Evolutionary conservation across 2,329 filamentous ascomycete species (phyloP).

Genomic region (Chrysoporthe cubensis): DNA sequence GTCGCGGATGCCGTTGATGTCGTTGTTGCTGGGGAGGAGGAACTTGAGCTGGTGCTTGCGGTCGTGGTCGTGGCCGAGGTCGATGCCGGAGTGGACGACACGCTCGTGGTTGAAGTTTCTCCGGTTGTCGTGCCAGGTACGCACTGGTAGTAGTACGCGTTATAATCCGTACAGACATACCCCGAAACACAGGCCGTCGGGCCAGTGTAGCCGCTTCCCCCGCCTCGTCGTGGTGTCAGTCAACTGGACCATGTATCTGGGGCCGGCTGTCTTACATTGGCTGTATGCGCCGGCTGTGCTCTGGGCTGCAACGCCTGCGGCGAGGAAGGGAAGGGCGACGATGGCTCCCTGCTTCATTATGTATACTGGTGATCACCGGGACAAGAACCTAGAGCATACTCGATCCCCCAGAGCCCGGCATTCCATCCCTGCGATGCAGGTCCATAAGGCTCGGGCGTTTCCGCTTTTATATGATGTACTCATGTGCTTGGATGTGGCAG

Average conservation of each 20-base stretch:
- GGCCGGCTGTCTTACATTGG: conserved; percentile 19
- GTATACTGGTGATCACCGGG: neutral
- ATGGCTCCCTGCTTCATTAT: neutral
- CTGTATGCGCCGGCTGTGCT: conserved; percentile 24
- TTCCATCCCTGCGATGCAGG: neutral
- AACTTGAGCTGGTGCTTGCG: conserved; percentile 1
- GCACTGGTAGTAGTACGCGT: conserved; percentile 28
- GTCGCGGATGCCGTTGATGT: conserved; percentile 20
- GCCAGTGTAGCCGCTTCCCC: conserved; percentile 29
- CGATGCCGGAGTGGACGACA: neutral
- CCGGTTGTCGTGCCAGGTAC: conserved; percentile 16
- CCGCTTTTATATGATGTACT: conserved; percentile 8
- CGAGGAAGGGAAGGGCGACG: conserved; percentile 3
- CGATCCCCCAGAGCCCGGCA: neutral
- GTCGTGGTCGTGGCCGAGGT: neutral
- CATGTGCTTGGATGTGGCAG: neutral
- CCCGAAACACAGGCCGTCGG: conserved; percentile 30
- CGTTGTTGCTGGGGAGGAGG: conserved; percentile 12
- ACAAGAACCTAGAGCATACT: neutral
- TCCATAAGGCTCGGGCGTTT: neutral
- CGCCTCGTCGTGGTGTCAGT: conserved; percentile 17
- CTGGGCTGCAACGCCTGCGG: conserved; percentile 19
- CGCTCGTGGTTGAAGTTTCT: neutral
- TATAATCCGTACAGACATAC: conserved; percentile 32
- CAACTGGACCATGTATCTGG: neutral